Conservation (phyloP, 768 basidiomycete species). For the Gautieria morchelliformis region DNA sequence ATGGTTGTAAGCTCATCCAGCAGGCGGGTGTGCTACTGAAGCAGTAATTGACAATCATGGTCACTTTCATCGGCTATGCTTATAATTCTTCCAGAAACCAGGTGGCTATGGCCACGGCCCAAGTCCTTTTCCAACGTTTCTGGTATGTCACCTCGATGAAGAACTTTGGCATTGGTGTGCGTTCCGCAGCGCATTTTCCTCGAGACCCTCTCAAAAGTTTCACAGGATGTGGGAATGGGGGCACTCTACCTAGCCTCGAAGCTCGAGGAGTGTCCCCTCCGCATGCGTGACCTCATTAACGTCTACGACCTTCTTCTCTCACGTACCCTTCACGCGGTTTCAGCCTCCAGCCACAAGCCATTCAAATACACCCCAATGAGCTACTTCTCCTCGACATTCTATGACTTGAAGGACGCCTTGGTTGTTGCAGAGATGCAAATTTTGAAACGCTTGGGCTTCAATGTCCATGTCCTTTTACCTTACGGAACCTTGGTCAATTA, state of each 20-base stretch:
- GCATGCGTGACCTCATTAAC: slow-evolving; percentile 92
- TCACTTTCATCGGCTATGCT: not conserved
- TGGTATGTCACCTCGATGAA: slow-evolving; percentile 94
- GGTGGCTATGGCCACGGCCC: slow-evolving; percentile 93
- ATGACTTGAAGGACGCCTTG: slow-evolving; percentile 88
- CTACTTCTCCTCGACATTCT: slow-evolving; percentile 82
- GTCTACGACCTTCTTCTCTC: slow-evolving; percentile 86
- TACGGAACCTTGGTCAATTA: slow-evolving; percentile 96
- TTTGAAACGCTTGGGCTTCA: slow-evolving; percentile 90
- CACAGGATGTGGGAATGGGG: slow-evolving; percentile 82
- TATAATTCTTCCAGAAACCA: slow-evolving; percentile 56
- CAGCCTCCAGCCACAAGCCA: slow-evolving; percentile 16
- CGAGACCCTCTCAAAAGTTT: not conserved
- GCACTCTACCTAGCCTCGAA: slow-evolving; percentile 83
- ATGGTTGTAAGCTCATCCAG: slow-evolving; percentile 91
- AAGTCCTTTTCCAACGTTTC: slow-evolving; percentile 93
- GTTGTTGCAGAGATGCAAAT: slow-evolving; percentile 97
- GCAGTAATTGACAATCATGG: slow-evolving; percentile 46
- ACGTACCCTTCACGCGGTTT: slow-evolving; percentile 48
- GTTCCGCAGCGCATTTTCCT: slow-evolving; percentile 21
- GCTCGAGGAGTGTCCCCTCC: slow-evolving; percentile 82
- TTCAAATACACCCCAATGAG: slow-evolving; percentile 76
- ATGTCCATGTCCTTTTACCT: slow-evolving; percentile 86
- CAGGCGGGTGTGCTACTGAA: slow-evolving; percentile 87
- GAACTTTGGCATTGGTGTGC: slow-evolving; percentile 86